A percentile compares a stretch with the other conserved stretches of the same genome.
Evolutionary conservation across 805 yeast genomes (phyloP).

Genomic region (Suhomyces sp.): DNA sequence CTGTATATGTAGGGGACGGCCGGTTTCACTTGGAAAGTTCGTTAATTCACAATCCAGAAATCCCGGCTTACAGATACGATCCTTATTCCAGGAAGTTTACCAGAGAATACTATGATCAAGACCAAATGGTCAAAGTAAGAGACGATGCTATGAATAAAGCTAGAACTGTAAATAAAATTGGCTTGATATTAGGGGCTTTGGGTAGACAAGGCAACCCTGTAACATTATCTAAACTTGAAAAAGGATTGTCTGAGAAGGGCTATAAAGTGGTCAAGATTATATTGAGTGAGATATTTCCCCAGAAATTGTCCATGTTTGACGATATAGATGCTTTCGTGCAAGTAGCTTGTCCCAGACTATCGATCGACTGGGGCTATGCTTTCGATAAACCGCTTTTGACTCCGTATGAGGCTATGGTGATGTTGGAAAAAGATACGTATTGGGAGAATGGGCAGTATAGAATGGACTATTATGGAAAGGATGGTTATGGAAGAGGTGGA

Average conservation of each 20-base stretch:
- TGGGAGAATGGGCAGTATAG: conserved; percentile 70
- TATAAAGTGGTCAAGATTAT: conserved; percentile 75
- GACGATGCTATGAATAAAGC: conserved; percentile 72
- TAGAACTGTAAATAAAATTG: conserved; percentile 58
- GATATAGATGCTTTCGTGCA: conserved; percentile 94
- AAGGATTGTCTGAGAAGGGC: conserved; percentile 50
- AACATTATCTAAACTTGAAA: conserved; percentile 68
- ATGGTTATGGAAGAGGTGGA: conserved; percentile 87
- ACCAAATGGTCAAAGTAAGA: conserved; percentile 73
- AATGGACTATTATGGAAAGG: conserved; percentile 89
- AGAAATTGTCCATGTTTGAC: conserved; percentile 85
- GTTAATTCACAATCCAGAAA: conserved; percentile 93
- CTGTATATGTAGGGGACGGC: conserved; percentile 94
- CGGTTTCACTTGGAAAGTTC: conserved; percentile 93
- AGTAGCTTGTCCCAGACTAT: conserved; percentile 94
- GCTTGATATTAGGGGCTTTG: conserved; percentile 85
- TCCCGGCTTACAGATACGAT: conserved; percentile 91
- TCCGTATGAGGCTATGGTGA: conserved; percentile 94
- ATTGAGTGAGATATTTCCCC: conserved; percentile 90
- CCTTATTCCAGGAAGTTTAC: conserved; percentile 94
- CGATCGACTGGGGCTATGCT: conserved; percentile 99
- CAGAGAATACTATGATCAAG: conserved; percentile 81
- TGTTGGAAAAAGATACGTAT: conserved; percentile 66
- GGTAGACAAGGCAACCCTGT: conserved; percentile 92
- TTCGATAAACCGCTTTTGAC: conserved; percentile 87